These are phyloP conservation scores for Opeltia flavorubescens DNA, from an alignment of 495 filamentous ascomycete genomes.

Conservation along the genomic window DNA sequence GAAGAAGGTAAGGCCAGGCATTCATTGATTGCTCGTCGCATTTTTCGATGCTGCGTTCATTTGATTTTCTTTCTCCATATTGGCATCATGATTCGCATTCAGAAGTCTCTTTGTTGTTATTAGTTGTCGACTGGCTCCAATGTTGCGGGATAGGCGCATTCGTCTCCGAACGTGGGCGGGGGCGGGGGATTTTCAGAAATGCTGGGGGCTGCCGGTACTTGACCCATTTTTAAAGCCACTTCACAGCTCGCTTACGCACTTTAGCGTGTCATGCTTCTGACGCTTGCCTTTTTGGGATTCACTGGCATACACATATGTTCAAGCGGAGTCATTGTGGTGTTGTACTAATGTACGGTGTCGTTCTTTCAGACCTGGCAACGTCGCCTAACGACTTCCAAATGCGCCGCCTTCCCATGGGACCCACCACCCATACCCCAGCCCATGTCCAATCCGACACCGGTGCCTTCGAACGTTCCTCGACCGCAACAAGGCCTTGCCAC, in stretches of 20 bases:
- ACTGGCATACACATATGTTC: neutral
- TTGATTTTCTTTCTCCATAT: neutral
- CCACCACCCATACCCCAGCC: slow-evolving; percentile 42
- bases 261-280: slow-evolving; percentile 9
- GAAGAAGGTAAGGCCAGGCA: slow-evolving; percentile 49
- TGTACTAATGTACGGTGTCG: neutral
- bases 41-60: neutral
- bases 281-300: slow-evolving; percentile 1
- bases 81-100: neutral
- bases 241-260: slow-evolving; percentile 13
- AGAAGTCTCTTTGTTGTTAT: neutral
- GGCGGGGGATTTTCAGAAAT: slow-evolving; percentile 8
- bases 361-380: slow-evolving; percentile 71
- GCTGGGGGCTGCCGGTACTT: slow-evolving; percentile 2
- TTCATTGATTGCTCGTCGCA: neutral
- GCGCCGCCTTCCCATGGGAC: slow-evolving; percentile 93
- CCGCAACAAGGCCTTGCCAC: slow-evolving; percentile 19
- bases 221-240: slow-evolving; percentile 16
- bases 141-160: slow-evolving; percentile 5
- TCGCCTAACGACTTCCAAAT: slow-evolving; percentile 65
- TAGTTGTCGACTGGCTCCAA: neutral
- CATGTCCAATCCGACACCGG: slow-evolving; percentile 34
- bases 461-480: slow-evolving; percentile 46
- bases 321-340: slow-evolving; percentile 6
- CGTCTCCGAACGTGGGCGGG: slow-evolving; percentile 7